Base-by-base conservation (phyloP, 139 green algal genomes). In the Marvania coccoides region DNA sequence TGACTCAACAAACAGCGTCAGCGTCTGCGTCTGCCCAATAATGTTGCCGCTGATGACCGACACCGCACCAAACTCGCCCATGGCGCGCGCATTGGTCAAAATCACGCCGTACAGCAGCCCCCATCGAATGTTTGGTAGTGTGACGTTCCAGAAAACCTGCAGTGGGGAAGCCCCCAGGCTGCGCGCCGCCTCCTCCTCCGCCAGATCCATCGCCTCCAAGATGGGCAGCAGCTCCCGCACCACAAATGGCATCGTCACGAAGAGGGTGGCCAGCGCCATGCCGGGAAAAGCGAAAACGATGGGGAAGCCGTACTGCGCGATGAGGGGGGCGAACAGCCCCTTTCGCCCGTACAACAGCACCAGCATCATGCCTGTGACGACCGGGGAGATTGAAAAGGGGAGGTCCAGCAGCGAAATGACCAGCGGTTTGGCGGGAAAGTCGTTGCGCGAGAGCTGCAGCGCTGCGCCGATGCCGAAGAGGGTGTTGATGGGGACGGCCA, bases 21-120 rank as follows among this genome's bases (percentile, higher is more conserved):
- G 70, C 12, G 89, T 96, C 75, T 96, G 88, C 15, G 89, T 96
- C 59, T 84, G 76, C 8, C 89, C 89, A 39, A 95, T 89, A 71
- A 96, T 95, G 74, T 96, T 95, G 62, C 89, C 89, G 34, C 80
- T 90, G 65, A 95, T 95, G 47, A 95, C 88, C 8, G 78, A 85
- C 28, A 95, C 84, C 0, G 89, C 89, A 2, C 89, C 89, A 77
- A 96, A 96, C 80, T 96, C 89, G 15, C 89, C 89, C 81, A 96
- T 91, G 30, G 89, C 89, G 15, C 89, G 78, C 70, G 89, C 89
- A 38, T 95, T 95, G 42, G 85, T 94, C 14, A 96, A 74, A 47
- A 95, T 92, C 65, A 95, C 70, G 47, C 89, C 89, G 51, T 96
- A 96, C 45, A 96, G 64, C 48, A 96, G 78, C 3, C 85, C 89